Base-by-base conservation (phyloP, 805 yeast species). In the Saccharomyces jurei region DNA sequence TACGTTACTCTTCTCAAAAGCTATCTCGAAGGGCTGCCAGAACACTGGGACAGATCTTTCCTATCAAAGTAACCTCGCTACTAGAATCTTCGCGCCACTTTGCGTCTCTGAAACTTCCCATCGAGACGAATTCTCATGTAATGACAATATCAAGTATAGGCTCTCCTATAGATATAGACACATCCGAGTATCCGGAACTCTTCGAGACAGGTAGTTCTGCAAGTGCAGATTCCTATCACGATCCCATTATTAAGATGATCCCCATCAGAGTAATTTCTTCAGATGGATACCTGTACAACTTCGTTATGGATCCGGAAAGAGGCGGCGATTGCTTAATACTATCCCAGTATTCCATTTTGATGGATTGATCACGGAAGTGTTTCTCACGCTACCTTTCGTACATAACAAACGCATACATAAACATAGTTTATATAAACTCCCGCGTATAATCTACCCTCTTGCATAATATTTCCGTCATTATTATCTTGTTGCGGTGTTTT, bases 241-340 rank as follows among this genome's bases (percentile, higher is more conserved):
- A 36, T 4, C 44, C 44, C 21, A 17, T 36, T 17, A 36, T 36
- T 46, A 73, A 74, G 55, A 77, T 77, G 54, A 71, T 69, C 9
- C 68, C 71, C 2, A 58, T 82, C 13, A 78, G 82, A 55, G 92
- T 90, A 5, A 88, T 89, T 3, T 88, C 96, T 0, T 79, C 86
- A 0, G 87, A 83, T 54, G 98, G 98, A 0, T 81, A 79, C 60
- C 86, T 87, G 60, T 86, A 85, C 63, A 87, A 86, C 51, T 92
- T 89, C 68, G 85, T 85, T 1, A 72, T 92, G 49, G 52, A 50
- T 31, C 84, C 94, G 0, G 95, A 85, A 57, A 72, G 91, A 52
- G 98, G 98, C 1, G 99, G 99, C 1, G 97, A 91, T 65, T 92
- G 98, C 71, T 81, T 86, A 44, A 73, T 89, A 57, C 73, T 87